Evolutionary conservation across 78 protist genomes (phyloP).

Genomic region (Mastigamoeba balamuthi): DNA sequence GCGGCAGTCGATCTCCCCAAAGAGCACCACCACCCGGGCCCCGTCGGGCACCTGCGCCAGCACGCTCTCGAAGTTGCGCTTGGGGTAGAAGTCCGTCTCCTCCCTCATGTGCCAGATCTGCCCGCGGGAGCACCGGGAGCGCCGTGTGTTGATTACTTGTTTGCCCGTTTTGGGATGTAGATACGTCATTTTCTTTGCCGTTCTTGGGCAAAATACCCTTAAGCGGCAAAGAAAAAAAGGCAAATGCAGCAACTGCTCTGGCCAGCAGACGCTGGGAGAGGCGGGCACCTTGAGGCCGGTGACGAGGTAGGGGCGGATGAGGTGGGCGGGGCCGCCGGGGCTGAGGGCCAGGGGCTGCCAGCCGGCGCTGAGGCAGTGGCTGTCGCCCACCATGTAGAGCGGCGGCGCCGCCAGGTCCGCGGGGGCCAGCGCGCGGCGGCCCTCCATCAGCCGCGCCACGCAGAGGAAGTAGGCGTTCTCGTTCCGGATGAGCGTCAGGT

Average conservation of each 20-base stretch:
- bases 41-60: slow-evolving; percentile 17
- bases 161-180: no score
- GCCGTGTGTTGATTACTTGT: no score
- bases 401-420: slow-evolving; percentile 4
- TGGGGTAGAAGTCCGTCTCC: slow-evolving; percentile 71
- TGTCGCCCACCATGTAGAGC: slow-evolving; percentile 73
- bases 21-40: slow-evolving; percentile 28
- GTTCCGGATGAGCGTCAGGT: slow-evolving; percentile 62
- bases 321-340: slow-evolving; percentile 3
- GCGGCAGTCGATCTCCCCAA: slow-evolving; percentile 91
- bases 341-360: slow-evolving; percentile 61
- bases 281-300: slow-evolving; percentile 86
- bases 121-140: no score
- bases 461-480: slow-evolving; percentile 77
- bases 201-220: no score
- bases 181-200: no score
- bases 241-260: no score
- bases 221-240: no score
- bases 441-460: slow-evolving; percentile 30
- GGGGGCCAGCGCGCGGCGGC: slow-evolving; percentile 7
- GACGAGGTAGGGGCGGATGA: slow-evolving; percentile 55
- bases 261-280: no score
- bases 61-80: slow-evolving; percentile 53
- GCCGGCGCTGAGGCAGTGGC: slow-evolving; percentile 58
- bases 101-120: slow-evolving; percentile 77